A percentile compares a stretch with the other conserved stretches of the same genome.
phyloP scores from a whole-genome alignment of 805 yeast species.

The Tetrapisispora iriomotensis region DNA sequence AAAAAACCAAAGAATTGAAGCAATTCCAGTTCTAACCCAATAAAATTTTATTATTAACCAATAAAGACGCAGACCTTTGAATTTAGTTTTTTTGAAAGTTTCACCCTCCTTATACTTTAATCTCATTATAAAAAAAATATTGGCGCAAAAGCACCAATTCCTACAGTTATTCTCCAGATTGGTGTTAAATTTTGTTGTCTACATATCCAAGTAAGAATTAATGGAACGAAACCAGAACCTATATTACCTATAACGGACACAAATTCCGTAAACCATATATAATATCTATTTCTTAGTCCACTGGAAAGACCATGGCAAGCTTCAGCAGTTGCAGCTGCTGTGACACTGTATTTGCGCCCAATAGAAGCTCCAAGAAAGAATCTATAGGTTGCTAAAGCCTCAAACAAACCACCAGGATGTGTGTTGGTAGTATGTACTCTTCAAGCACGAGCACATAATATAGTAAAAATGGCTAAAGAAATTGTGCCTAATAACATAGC shows the following conservation, averaged over 20 bases:
- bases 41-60: slow-evolving; percentile 63
- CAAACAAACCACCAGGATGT: slow-evolving; percentile 57
- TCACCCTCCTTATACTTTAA: slow-evolving; percentile 65
- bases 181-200: slow-evolving; percentile 57
- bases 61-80: slow-evolving; percentile 60
- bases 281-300: slow-evolving; percentile 81
- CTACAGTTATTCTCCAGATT: slow-evolving; percentile 88
- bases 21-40: slow-evolving; percentile 67
- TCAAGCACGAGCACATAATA: slow-evolving; percentile 80
- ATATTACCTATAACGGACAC: slow-evolving; percentile 88
- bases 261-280: slow-evolving; percentile 77
- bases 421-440: slow-evolving; percentile 51
- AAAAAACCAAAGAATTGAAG: slow-evolving; percentile 78
- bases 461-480: slow-evolving; percentile 66
- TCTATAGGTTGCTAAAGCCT: slow-evolving; percentile 75
- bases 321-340: slow-evolving; percentile 89
- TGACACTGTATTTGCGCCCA: slow-evolving; percentile 92
- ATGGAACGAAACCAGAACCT: slow-evolving; percentile 70
- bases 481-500: slow-evolving; percentile 77
- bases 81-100: slow-evolving; percentile 57
- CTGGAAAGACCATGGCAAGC: slow-evolving; percentile 70
- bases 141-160: slow-evolving; percentile 86
- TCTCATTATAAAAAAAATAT: slow-evolving; percentile 63
- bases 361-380: slow-evolving; percentile 84
- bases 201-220: slow-evolving; percentile 79